Evolutionary conservation across 139 green algal genomes (phyloP), one percentile per base, ranked within the genome.

Genomic region (Diplosphaera chodatii): DNA sequence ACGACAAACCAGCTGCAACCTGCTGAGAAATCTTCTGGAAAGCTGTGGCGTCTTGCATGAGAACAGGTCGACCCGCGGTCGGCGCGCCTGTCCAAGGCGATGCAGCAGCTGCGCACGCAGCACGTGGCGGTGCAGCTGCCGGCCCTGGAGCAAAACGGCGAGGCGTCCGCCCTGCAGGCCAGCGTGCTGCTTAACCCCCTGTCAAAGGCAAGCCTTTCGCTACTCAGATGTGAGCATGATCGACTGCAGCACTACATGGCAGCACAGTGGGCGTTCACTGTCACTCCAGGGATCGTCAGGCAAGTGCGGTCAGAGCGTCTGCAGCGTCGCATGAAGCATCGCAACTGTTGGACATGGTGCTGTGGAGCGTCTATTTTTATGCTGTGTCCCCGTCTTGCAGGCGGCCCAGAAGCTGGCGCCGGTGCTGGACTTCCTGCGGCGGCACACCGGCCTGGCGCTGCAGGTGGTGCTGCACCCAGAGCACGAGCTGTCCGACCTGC

Each of bases 121-220:
- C 48, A 59, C 34, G 56, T 20, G 16, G n/a, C 1, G 1, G 62
- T 28, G 63, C 32, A 32, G 4, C 1, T 22, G 30, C 22, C 30
- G 27, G n/a, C 27, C 31, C 28, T 59, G 15, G 63, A 62, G 25
- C n/a, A 8, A 18, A 2, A 10, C 25, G 13, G 25, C n/a, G 32
- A 15, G 10, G 3, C 68, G 30, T 67, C 76, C 32, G 76, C 64
- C 15, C 69, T 84, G 37, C 48, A 90, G 8, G 68, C 92, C 34
- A 67, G 88, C 4, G 80, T 79, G 13, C 79, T 94, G 33, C 66
- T 94, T 4, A 83, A 94, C 78, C 90, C 91, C 25, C 74, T 95
- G 15, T 83, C 74, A 25, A 81, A 84, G 27, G 48, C 25, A 18
- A n/a, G n/a, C n/a, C n/a, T n/a, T n/a, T n/a, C n/a, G n/a, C n/a